Conservation (phyloP, 805 yeast species). For the Barnettozyma salicaria region DNA sequence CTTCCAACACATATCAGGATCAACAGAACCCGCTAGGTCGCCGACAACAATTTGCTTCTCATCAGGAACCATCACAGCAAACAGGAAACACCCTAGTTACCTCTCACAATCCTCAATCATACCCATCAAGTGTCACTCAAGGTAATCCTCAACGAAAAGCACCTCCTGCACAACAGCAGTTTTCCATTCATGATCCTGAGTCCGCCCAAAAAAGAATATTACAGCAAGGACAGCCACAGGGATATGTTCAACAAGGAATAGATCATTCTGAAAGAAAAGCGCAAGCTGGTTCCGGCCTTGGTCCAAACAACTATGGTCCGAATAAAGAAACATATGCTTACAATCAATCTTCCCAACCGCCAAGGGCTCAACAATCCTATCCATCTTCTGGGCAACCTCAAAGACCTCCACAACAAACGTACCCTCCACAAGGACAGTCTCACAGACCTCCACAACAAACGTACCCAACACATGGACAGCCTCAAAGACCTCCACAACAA, state of each 20-base stretch:
- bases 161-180: too few species aligned
- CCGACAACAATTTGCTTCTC: slow-evolving; percentile 5
- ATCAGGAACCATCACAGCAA: slow-evolving; percentile 3
- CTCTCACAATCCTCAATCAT: slow-evolving; percentile 3
- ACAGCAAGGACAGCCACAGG: slow-evolving; percentile 6
- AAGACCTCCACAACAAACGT: too few species aligned
- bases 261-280: slow-evolving; percentile 6
- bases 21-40: slow-evolving; percentile 6
- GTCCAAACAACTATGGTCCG: too few species aligned
- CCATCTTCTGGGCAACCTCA: neutral
- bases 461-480: neutral
- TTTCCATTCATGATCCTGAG: too few species aligned
- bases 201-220: too few species aligned
- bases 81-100: too few species aligned
- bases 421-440: neutral
- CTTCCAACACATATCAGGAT: slow-evolving; percentile 1
- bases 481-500: slow-evolving; percentile 1
- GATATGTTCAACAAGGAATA: slow-evolving; percentile 4
- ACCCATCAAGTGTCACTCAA: neutral
- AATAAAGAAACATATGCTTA: neutral
- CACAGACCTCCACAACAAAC: slow-evolving; percentile 5
- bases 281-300: too few species aligned
- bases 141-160: slow-evolving; percentile 6
- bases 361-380: too few species aligned
- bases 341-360: neutral